Conservation (phyloP, 2,329 filamentous ascomycete genomes). For the Cadophora malorum region DNA sequence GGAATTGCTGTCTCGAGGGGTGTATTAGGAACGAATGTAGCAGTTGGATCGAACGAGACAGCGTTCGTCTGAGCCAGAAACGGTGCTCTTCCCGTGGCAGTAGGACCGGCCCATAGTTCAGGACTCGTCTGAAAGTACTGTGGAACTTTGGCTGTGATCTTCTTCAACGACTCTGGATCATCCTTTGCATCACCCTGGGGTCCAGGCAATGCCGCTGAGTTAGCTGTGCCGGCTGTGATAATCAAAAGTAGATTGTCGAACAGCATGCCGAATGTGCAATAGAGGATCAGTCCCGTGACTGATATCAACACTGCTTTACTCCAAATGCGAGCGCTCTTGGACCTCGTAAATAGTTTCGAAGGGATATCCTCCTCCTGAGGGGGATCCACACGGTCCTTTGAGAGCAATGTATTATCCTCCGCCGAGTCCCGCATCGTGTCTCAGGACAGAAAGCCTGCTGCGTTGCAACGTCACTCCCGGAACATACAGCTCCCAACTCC, state of each 20-base stretch:
- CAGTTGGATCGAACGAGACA: slow-evolving; percentile 64
- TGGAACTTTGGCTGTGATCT: slow-evolving; percentile 53
- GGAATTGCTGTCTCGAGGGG: slow-evolving; percentile 75
- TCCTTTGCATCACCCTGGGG: neutral
- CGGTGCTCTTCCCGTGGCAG: slow-evolving; percentile 71
- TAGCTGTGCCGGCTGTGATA: slow-evolving; percentile 18
- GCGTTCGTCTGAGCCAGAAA: slow-evolving; percentile 76
- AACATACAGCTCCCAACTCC: neutral
- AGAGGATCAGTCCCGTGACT: slow-evolving; percentile 26
- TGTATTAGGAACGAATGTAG: slow-evolving; percentile 69
- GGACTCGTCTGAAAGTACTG: slow-evolving; percentile 69
- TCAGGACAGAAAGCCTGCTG: neutral
- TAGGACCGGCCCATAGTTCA: slow-evolving; percentile 68
- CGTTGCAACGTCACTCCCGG: neutral
- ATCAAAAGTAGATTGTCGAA: slow-evolving; percentile 28
- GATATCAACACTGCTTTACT: slow-evolving; percentile 19
- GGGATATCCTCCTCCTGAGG: slow-evolving; percentile 16
- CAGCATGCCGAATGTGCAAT: slow-evolving; percentile 35
- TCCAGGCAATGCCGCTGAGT: slow-evolving; percentile 4
- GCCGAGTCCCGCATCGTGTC: slow-evolving; percentile 12
- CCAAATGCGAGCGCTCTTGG: slow-evolving; percentile 19
- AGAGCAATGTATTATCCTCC: slow-evolving; percentile 16
- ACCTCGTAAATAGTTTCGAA: neutral
- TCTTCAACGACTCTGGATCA: slow-evolving; percentile 2
- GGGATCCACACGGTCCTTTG: neutral